phyloP scores from a whole-genome alignment of 2,329 filamentous ascomycete species.

The Curvularia lunata region DNA sequence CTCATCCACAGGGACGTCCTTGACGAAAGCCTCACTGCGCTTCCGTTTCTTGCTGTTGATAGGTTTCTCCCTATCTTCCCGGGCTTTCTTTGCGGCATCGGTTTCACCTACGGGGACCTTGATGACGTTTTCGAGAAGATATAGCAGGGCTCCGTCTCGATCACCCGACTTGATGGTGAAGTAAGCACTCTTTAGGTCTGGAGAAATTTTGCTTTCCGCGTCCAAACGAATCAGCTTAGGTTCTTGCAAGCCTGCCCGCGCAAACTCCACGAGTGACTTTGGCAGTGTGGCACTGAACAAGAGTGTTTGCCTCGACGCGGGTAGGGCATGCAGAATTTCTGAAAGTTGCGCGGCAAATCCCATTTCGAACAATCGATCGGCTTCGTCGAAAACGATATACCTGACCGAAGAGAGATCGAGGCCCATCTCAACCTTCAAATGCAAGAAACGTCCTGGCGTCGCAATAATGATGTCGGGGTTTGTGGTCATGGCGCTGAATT shows the following conservation, averaged over 20 bases:
- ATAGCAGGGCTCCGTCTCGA: constrained; percentile 89
- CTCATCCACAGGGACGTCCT: constrained; percentile 79
- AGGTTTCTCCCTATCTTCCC: constrained; percentile 53
- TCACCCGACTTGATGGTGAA: constrained; percentile 91
- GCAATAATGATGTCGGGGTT: constrained; percentile 98
- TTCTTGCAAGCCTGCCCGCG: constrained; percentile 89
- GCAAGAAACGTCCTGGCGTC: constrained; percentile 93
- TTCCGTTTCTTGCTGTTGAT: constrained; percentile 75
- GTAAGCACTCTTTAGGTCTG: constrained; percentile 93
- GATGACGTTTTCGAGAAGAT: constrained; percentile 90
- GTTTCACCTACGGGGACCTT: constrained; percentile 79
- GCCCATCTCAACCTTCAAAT: constrained; percentile 96
- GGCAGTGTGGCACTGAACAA: constrained; percentile 95
- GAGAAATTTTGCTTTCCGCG: constrained; percentile 93
- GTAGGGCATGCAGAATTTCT: constrained; percentile 90
- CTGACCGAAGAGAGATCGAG: constrained; percentile 87
- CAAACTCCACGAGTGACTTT: constrained; percentile 94
- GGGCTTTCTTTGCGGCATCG: constrained; percentile 55
- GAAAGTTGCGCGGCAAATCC: constrained; percentile 92
- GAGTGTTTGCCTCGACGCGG: constrained; percentile 82
- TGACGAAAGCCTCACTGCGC: constrained; percentile 61
- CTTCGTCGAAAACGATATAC: constrained; percentile 98
- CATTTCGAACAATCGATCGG: constrained; percentile 97
- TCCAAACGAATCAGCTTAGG: constrained; percentile 89
- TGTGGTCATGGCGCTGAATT: constrained; percentile 88